These are phyloP conservation scores for Schizonepeta tenuifolia DNA, from an alignment of 257 asterid genomes.

Conservation along the genomic window DNA sequence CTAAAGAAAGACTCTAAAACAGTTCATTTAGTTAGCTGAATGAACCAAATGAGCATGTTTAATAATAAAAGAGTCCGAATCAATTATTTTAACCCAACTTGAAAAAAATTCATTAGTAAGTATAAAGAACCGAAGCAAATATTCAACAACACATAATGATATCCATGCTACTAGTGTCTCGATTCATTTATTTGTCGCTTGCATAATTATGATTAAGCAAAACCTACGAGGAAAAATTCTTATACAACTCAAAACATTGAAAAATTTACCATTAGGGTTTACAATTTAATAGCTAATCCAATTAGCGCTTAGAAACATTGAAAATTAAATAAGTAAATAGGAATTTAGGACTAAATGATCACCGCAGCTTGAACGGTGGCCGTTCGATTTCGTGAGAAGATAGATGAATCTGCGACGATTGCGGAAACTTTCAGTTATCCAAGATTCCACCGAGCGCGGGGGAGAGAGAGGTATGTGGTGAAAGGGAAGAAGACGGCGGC, in stretches of 20 bases:
- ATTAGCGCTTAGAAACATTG: no score
- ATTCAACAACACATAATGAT: not conserved
- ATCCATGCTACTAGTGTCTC: not conserved
- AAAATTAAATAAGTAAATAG: not conserved
- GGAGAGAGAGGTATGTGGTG: not conserved
- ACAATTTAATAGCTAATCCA: not conserved
- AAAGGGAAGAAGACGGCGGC: not conserved
- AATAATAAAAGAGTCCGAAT: not conserved
- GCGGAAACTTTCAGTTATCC: not conserved
- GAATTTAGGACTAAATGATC: not conserved
- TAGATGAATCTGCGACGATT: not conserved
- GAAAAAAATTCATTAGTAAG: not conserved
- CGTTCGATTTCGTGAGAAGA: not conserved
- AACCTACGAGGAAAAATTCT: not conserved
- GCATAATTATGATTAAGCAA: not conserved
- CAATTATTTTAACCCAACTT: not conserved
- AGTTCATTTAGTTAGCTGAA: not conserved
- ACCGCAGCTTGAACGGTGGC: not conserved
- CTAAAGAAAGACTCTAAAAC: not conserved
- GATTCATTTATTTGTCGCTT: not conserved
- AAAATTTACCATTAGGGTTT: slow-evolving; percentile 4
- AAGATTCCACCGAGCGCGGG: not conserved
- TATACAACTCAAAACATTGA: not conserved
- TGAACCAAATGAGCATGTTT: not conserved
- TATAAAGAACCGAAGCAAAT: not conserved